Base-by-base conservation (phyloP, 2,329 filamentous ascomycete genomes). In the Nigrospora osmanthi region DNA sequence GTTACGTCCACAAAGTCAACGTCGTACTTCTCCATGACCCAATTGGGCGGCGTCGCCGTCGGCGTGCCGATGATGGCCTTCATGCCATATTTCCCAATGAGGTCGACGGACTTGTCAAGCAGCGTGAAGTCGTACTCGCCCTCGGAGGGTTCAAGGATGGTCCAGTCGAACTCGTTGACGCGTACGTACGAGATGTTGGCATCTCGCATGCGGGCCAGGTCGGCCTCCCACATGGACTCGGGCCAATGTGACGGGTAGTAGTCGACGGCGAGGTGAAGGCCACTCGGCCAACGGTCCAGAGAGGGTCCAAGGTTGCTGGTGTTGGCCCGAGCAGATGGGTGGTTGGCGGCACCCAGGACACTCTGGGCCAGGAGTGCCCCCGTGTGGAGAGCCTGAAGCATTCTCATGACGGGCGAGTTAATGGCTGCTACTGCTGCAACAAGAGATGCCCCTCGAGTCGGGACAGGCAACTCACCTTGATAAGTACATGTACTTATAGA, bases 191-290 rank as follows among this genome's bases (percentile, higher is more conserved):
- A 49, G 34, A 55, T 46, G 28, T 54, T 55, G 15, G 49, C 46
- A 16, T 51, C 50, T 15, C 40, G 42, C 52, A 55, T 55, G 10
- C 43, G 46, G 11, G 52, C 44, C 6, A 55, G 49, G 34, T 55
- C 53, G 6, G 48, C 14, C 16, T 55, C 52, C 53, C 52, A 55
- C 41, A 52, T 45, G 6, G 42, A 47, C 40, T 52, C 52, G 1
- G 53, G 52, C 53, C 53, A 55, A 47, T 55, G 53, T 6, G 53
- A 47, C 1, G 53, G 52, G 35, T 55, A 55, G 42, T 52, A 55
- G 42, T 55, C 53, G 12, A 54, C 52, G 2, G 47, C 50, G 2
- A 55, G 43, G 30, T 52, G 51, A 7, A 55, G 36, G 5, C 53
- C 53, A 30, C 44, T 42, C 6, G 52, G 43, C 47, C 52, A 52